phyloP scores from a whole-genome alignment of 345 rosid genomes.

The Linum usitatissimum region DNA sequence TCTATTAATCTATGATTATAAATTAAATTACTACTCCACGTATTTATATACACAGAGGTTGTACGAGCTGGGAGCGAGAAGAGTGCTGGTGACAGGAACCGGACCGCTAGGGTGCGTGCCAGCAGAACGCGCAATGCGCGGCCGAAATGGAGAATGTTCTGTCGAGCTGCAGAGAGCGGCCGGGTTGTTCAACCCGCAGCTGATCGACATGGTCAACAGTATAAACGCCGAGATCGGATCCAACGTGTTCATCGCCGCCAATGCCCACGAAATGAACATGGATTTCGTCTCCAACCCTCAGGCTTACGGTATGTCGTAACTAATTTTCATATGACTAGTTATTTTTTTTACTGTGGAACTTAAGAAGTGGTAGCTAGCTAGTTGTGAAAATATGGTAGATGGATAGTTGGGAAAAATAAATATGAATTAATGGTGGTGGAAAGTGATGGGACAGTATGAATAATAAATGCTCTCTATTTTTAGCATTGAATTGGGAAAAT shows the following conservation, averaged over 20 bases:
- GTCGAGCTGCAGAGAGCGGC: constrained; percentile 53
- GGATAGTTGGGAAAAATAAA: background rate
- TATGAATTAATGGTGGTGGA: background rate
- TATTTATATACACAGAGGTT: constrained; percentile 30
- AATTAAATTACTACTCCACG: too few relatives aligned
- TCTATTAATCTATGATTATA: background rate
- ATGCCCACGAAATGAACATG: constrained; percentile 38
- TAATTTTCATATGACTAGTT: background rate
- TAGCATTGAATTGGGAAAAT: background rate
- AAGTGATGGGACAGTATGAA: background rate
- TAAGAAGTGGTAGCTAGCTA: too few relatives aligned
- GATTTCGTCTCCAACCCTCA: constrained; percentile 51
- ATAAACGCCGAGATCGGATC: constrained; percentile 49
- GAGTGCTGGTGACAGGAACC: constrained; percentile 76
- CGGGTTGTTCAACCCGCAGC: constrained; percentile 47
- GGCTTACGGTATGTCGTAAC: constrained; percentile 44
- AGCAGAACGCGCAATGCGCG: constrained; percentile 46
- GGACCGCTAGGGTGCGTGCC: constrained; percentile 89
- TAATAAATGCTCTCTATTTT: constrained; percentile 2
- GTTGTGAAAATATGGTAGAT: background rate
- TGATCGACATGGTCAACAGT: constrained; percentile 33
- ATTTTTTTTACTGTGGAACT: too few relatives aligned
- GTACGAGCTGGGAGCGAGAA: constrained; percentile 55
- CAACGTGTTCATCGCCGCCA: constrained; percentile 42
- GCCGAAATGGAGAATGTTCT: constrained; percentile 49